Base-by-base conservation (phyloP, 305 asterid genomes). In the Fraxinus velutina region DNA sequence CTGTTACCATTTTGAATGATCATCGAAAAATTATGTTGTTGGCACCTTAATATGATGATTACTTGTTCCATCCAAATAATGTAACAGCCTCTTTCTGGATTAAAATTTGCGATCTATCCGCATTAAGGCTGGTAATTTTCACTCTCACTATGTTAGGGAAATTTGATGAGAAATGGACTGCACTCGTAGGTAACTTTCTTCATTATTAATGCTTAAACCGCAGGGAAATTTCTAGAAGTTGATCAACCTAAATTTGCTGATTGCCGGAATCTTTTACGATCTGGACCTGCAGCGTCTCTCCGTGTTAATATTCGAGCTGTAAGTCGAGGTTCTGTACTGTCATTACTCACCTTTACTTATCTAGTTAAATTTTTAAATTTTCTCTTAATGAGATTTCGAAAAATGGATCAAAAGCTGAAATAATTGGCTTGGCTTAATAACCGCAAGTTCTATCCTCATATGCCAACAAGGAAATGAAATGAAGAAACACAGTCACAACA, bases 301-400 rank as follows among this genome's bases (percentile, higher is more conserved):
- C 99, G 99, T 60, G 80, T 92, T 80, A 94, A 95, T 85, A 94
- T 95, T 75, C 96, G 99, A 89, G 99, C 99, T 79, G 99, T 95
- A 86, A 92, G 98, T 88, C 32, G 13, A 78, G 76, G 74, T 62
- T 81, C 52, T 52, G 27, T 12, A 6, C 33, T 42, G 47, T 21
- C 60, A 13, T 80, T 71, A 44, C 27, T 71, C 27, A 71, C 42
- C 12, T 10, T 32, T 15, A 30, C 76, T 32, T 71, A 2, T 22
- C 33, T 62, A 62, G 32, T 62, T 62, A 22, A 62, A 62, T 68
- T 68, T 13, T 68, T 62, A 22, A 62, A 62, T 68, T 68, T 13
- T 68, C 19, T 13, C 39, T 70, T 13, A 30, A 70, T 5, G 42
- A 30, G 75, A 70, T 13, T 12, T 32, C 1, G 22, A 70, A 70